phyloP scores from a whole-genome alignment of 768 basidiomycete genomes.

The Panaeolus papilionaceus region DNA sequence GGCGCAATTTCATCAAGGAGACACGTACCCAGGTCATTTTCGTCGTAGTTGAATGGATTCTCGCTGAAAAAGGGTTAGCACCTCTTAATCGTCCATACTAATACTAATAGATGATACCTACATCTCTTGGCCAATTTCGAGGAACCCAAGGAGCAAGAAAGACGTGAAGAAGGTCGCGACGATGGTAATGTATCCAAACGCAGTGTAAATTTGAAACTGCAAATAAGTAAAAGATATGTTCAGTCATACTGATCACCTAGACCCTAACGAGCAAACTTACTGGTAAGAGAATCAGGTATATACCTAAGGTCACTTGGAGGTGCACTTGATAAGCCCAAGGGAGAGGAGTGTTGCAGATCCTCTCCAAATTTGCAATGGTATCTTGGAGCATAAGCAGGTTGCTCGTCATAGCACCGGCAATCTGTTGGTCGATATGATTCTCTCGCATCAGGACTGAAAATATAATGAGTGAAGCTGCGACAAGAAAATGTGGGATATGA shows the following conservation, averaged over 20 bases:
- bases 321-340: constrained; percentile 77
- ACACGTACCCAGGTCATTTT: constrained; percentile 51
- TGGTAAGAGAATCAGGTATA: constrained; percentile 35
- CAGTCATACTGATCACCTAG: constrained; percentile 28
- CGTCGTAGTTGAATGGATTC: constrained; percentile 68
- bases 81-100: neutral
- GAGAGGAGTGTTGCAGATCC: constrained; percentile 68
- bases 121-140: constrained; percentile 73
- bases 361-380: constrained; percentile 61
- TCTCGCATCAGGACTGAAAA: constrained; percentile 49
- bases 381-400: constrained; percentile 59
- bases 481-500: neutral
- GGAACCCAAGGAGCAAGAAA: constrained; percentile 69
- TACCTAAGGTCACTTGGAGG: constrained; percentile 66
- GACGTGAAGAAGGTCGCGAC: constrained; percentile 67
- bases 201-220: constrained; percentile 55
- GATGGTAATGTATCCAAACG: constrained; percentile 57
- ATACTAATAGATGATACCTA: neutral
- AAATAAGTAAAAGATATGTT: constrained; percentile 4
- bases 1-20: no score
- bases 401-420: constrained; percentile 54
- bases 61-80: constrained; percentile 32
- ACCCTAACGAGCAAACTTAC: constrained; percentile 19
- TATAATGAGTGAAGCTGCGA: neutral
- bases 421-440: constrained; percentile 52